These are phyloP conservation scores for Galerina marginata DNA, from an alignment of 768 basidiomycete genomes.

Conservation along the genomic window DNA sequence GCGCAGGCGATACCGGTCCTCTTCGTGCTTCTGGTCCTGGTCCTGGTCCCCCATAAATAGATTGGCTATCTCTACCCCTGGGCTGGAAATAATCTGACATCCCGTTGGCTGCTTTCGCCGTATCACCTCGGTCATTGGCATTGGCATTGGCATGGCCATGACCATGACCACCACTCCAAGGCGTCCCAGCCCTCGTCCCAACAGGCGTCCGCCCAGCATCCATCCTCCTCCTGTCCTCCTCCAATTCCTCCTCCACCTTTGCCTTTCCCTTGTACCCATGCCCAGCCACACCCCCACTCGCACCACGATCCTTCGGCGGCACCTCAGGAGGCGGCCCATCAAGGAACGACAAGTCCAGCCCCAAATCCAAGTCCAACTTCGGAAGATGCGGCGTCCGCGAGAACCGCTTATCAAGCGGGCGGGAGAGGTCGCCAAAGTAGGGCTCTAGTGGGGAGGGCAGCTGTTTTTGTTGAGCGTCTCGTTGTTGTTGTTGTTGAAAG, in stretches of 20 bases:
- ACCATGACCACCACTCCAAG: constrained; percentile 4
- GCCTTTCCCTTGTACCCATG: constrained; percentile 10
- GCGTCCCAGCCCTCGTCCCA: not conserved
- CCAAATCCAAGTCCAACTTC: constrained; percentile 34
- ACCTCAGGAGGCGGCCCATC: constrained; percentile 9
- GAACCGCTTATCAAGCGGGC: constrained; percentile 20
- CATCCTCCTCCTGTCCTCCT: constrained; percentile 7
- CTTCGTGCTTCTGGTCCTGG: not conserved
- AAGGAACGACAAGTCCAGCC: constrained; percentile 40
- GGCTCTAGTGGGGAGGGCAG: constrained; percentile 9
- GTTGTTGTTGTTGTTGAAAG: not conserved
- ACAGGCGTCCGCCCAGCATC: constrained; percentile 23
- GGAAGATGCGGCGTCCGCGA: constrained; percentile 25
- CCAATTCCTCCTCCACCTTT: not conserved
- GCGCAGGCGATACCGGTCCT: constrained; percentile 13
- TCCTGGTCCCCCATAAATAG: not conserved
- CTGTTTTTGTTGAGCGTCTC: not conserved
- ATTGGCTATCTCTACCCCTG: not conserved
- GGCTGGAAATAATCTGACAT: constrained; percentile 16
- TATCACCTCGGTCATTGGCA: too few relatives aligned
- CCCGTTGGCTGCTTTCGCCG: not conserved
- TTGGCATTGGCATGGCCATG: not conserved
- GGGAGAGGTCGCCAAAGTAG: constrained; percentile 15
- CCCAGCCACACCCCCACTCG: not conserved
- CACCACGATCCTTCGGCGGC: not conserved